Base-by-base conservation (phyloP, 352 stramenopile genomes). In the Phytopythium cucurbitacearum region DNA sequence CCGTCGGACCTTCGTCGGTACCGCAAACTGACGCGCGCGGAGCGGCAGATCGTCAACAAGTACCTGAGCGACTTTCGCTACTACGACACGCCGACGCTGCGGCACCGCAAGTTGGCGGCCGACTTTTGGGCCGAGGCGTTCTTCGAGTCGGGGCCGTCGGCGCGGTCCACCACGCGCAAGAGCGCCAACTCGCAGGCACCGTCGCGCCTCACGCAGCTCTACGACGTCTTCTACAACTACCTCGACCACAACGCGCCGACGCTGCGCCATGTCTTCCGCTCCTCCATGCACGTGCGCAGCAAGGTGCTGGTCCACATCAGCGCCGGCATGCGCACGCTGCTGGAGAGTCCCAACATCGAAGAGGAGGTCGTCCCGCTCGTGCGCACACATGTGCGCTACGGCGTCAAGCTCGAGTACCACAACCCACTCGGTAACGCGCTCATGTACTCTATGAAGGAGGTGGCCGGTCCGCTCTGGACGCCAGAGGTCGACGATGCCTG, bases 271-370 rank as follows among this genome's bases (percentile, higher is more conserved):
- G 63, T 85, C 3, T 85, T 85, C 16, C 68, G 73, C 5, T 70
- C 63, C 0, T 81, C 73, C 9, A 59, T 81, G 51, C 60, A 67
- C 21, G 73, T 96, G 32, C 68, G 71, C 34, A 90, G 87, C 76
- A 95, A 85, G 33, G 71, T 98, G 32, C 63, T 98, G 0, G 59
- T 92, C 0, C 95, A 97, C 65, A 97, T 98, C 64, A 85, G 73
- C 55, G 67, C 69, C 1, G 73, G 71, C 10, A 80, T 85, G 62
- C 64, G 66, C 35, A 56, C 60, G 8, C 66, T 85, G 16, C 59
- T 80, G 1, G 47, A 57, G 1, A 55, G 60, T 3, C 57, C 79
- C n/a, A 82, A 77, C 11, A 63, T 97, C 10, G 71, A 79, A 3
- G 69, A 90, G 32, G 67, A 87, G 42, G 67, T 97, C 54, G 58